Conservation (phyloP, 2,329 filamentous ascomycete species). For the Diaporthe ampelina region DNA sequence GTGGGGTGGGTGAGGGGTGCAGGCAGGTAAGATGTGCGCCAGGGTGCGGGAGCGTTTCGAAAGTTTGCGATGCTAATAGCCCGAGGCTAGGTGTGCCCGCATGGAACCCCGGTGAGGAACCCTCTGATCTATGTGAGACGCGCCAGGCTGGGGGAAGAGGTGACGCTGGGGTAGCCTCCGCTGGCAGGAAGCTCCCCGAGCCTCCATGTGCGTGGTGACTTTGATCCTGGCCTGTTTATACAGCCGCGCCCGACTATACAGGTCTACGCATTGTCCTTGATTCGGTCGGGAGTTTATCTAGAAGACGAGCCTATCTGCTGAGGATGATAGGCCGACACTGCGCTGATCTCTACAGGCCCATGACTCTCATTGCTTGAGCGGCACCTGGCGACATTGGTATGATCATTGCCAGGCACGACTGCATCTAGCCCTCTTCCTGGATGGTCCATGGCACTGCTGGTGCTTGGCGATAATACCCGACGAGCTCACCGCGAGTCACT, state of each 20-base stretch:
- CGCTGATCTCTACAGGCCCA: neutral
- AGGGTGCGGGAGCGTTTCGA: constrained; percentile 17
- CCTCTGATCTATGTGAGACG: constrained; percentile 28
- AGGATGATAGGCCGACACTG: neutral
- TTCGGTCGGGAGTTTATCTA: constrained; percentile 27
- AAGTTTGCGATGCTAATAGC: constrained; percentile 11
- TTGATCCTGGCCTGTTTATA: neutral
- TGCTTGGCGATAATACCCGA: neutral
- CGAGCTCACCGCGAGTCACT: neutral
- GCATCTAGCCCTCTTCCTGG: neutral
- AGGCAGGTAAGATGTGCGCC: constrained; percentile 5
- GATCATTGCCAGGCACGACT: neutral
- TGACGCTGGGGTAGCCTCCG: neutral
- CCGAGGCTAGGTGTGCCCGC: neutral
- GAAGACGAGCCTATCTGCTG: constrained; percentile 16
- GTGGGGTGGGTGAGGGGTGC: neutral
- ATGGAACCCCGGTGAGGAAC: neutral
- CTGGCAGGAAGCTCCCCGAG: neutral
- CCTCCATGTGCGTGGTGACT: neutral
- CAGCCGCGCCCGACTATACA: neutral
- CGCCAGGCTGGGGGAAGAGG: neutral
- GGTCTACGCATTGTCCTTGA: neutral
- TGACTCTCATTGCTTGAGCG: too few species aligned
- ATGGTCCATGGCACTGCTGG: neutral
- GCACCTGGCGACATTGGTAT: too few species aligned